Conservation (phyloP, 192 early-diverging fungal genomes). For the Neocallimastix lanati region DNA sequence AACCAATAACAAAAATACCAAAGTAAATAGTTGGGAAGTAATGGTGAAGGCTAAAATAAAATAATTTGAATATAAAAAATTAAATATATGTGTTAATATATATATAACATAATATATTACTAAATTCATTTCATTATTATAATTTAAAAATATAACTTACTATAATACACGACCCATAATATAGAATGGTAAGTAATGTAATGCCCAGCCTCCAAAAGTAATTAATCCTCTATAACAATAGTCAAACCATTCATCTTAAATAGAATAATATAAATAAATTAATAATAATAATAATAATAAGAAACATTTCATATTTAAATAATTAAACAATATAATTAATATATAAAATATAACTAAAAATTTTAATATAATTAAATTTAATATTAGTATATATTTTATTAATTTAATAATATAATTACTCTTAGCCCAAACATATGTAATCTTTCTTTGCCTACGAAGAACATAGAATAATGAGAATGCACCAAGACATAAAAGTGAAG, state of each 20-base stretch:
- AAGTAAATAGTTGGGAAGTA: slow-evolving; percentile 90
- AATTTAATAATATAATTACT: too few relatives aligned
- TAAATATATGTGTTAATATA: too few relatives aligned
- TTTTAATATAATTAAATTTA: too few relatives aligned
- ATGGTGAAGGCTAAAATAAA: slow-evolving; percentile 69
- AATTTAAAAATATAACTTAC: slow-evolving; percentile 16
- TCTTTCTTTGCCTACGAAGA: background rate
- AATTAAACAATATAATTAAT: too few relatives aligned
- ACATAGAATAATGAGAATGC: background rate
- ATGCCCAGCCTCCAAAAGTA: slow-evolving; percentile 52
- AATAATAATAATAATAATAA: too few relatives aligned
- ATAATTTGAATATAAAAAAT: background rate
- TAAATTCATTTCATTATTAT: too few relatives aligned
- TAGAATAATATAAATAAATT: background rate
- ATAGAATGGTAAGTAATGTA: slow-evolving; percentile 80
- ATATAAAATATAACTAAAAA: too few relatives aligned
- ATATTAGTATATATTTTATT: too few relatives aligned
- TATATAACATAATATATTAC: too few relatives aligned
- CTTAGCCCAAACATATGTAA: background rate
- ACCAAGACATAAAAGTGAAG: background rate
- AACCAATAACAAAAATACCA: slow-evolving; percentile 51
- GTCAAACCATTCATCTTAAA: background rate
- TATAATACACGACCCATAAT: slow-evolving; percentile 49
- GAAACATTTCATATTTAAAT: too few relatives aligned
- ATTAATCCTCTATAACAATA: slow-evolving; percentile 9